These are phyloP conservation scores for Zalaria sp. DNA, from an alignment of 2,329 filamentous ascomycete genomes.

Conservation along the genomic window DNA sequence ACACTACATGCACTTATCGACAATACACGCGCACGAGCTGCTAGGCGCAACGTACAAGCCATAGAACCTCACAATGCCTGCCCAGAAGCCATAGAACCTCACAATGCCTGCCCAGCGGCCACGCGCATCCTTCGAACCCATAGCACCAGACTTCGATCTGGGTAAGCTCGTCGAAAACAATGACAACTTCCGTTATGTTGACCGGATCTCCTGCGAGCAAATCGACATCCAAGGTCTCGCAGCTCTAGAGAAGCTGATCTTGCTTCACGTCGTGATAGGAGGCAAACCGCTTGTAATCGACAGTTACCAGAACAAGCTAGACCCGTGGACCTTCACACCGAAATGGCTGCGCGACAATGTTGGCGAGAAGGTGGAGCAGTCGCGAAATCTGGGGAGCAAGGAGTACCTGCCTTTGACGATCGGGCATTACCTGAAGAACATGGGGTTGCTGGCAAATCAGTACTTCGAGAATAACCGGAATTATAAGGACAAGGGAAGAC, in stretches of 20 bases:
- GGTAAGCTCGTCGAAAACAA: constrained; percentile 59
- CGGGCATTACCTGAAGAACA: constrained; percentile 78
- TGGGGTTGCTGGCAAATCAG: constrained; percentile 72
- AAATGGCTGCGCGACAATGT: constrained; percentile 69
- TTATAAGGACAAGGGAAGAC: constrained; percentile 64
- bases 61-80: constrained; percentile 45
- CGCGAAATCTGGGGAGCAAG: constrained; percentile 64
- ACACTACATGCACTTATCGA: no score
- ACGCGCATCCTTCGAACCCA: constrained; percentile 81
- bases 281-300: constrained; percentile 86
- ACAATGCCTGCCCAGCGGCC: constrained; percentile 66
- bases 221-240: constrained; percentile 64
- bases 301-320: constrained; percentile 65
- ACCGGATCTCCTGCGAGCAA: constrained; percentile 63
- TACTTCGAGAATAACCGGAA: constrained; percentile 54
- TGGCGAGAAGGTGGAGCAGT: constrained; percentile 70
- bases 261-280: constrained; percentile 67
- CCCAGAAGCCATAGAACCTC: constrained; percentile 24
- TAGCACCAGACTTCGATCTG: constrained; percentile 74
- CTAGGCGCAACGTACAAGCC: no score
- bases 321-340: constrained; percentile 62
- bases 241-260: constrained; percentile 73
- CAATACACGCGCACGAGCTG: no score
- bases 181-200: constrained; percentile 75
- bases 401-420: constrained; percentile 71